Evolutionary conservation across 495 filamentous ascomycete genomes (phyloP).

Genomic region (Mytilinidion resinicola): DNA sequence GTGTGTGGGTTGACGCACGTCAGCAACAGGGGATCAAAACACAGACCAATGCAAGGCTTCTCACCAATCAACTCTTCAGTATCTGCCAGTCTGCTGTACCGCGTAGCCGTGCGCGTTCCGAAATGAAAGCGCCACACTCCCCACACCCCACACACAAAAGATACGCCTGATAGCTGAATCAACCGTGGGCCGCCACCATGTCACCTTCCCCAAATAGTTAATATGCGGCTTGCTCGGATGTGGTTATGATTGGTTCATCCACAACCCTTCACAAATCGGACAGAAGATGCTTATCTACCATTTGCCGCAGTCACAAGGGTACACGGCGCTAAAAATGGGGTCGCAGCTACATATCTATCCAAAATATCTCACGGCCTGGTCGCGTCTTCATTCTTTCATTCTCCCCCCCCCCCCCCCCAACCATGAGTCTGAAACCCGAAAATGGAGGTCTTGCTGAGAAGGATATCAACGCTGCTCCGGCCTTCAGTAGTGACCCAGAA

Average conservation of each 20-base stretch:
- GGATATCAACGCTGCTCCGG: constrained; percentile 3
- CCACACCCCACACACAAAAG: too few relatives aligned
- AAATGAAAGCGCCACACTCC: too few relatives aligned
- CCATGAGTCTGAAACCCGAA: constrained; percentile 1
- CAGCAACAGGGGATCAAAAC: too few relatives aligned
- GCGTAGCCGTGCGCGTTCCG: too few relatives aligned
- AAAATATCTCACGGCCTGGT: constrained; percentile 2
- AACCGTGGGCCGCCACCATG: neutral
- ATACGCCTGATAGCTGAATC: neutral
- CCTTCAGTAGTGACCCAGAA: constrained; percentile 1
- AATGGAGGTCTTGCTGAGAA: constrained; percentile 9
- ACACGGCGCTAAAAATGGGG: neutral
- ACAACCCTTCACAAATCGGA: neutral
- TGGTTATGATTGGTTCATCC: neutral
- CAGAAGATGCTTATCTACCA: neutral
- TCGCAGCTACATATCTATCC: neutral
- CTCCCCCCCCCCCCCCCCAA: neutral
- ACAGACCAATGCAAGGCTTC: too few relatives aligned
- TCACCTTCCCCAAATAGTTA: neutral
- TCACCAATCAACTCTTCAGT: too few relatives aligned
- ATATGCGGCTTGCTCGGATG: neutral
- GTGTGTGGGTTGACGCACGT: too few relatives aligned
- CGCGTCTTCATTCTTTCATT: neutral
- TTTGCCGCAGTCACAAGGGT: neutral
- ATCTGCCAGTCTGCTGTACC: too few relatives aligned